phyloP scores from a whole-genome alignment of 805 yeast species.

The Candida sithepensis region DNA sequence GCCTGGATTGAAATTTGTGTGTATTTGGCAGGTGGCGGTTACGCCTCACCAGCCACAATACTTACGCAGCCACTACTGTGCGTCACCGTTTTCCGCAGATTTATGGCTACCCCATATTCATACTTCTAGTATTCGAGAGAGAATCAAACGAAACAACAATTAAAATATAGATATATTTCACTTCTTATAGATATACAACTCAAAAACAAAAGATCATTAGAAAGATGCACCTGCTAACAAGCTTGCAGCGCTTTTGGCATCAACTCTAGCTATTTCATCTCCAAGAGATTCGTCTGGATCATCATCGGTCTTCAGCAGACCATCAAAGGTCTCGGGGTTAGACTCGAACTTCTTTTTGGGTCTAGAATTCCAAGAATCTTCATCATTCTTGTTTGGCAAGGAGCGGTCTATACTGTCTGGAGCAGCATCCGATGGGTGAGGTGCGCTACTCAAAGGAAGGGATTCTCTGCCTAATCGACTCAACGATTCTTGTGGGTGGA shows the following conservation, averaged over 20 bases:
- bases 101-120: no score
- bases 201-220: no score
- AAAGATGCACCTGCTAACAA: constrained; percentile 76
- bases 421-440: not conserved
- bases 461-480: constrained; percentile 77
- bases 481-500: constrained; percentile 37
- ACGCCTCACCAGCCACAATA: no score
- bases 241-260: constrained; percentile 82
- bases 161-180: no score
- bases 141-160: no score
- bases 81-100: not conserved
- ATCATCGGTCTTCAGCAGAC: constrained; percentile 9
- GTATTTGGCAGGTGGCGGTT: no score
- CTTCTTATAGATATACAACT: no score
- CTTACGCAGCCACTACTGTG: no score
- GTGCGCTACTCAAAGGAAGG: constrained; percentile 33
- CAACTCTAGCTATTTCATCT: constrained; percentile 44
- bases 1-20: no score
- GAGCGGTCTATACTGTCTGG: not conserved
- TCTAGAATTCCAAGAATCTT: constrained; percentile 35
- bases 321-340: constrained; percentile 6
- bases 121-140: no score
- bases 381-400: constrained; percentile 1
- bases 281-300: constrained; percentile 8
- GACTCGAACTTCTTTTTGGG: constrained; percentile 24